phyloP scores from a whole-genome alignment of 257 asterid species.

The Plantago ovata region DNA sequence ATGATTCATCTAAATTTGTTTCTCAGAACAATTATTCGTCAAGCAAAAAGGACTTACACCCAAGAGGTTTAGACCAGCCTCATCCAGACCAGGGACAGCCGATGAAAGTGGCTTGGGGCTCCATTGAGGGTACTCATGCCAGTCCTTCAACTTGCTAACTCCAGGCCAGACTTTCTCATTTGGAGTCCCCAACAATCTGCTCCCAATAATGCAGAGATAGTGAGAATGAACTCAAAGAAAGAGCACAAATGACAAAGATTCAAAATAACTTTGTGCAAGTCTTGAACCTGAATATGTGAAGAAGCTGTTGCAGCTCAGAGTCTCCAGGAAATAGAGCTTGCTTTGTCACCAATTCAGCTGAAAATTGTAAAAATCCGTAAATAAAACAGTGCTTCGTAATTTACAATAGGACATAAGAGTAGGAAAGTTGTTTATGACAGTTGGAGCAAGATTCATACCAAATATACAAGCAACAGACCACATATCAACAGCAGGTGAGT shows the following conservation, averaged over 20 bases:
- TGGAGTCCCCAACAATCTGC: constrained; percentile 85
- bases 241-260: neutral
- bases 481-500: constrained; percentile 95
- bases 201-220: neutral
- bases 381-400: neutral
- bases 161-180: constrained; percentile 93
- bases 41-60: constrained; percentile 37
- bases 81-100: constrained; percentile 74
- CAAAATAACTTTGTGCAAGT: neutral
- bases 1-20: neutral
- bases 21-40: neutral
- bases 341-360: constrained; percentile 89
- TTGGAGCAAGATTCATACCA: constrained; percentile 44
- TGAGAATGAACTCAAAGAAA: neutral
- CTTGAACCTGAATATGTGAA: constrained; percentile 86
- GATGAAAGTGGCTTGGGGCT: constrained; percentile 66
- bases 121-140: constrained; percentile 99
- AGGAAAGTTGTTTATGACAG: neutral
- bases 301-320: constrained; percentile 95
- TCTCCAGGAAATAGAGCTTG: constrained; percentile 93
- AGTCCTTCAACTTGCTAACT: constrained; percentile 77
- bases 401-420: neutral
- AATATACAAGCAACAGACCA: constrained; percentile 98
- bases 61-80: constrained; percentile 66
- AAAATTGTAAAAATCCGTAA: constrained; percentile 8